Percentiles rank a stretch among this genome's conserved stretches.
phyloP scores from a whole-genome alignment of 495 filamentous ascomycete species.

The Rostrohypoxylon terebratum region DNA sequence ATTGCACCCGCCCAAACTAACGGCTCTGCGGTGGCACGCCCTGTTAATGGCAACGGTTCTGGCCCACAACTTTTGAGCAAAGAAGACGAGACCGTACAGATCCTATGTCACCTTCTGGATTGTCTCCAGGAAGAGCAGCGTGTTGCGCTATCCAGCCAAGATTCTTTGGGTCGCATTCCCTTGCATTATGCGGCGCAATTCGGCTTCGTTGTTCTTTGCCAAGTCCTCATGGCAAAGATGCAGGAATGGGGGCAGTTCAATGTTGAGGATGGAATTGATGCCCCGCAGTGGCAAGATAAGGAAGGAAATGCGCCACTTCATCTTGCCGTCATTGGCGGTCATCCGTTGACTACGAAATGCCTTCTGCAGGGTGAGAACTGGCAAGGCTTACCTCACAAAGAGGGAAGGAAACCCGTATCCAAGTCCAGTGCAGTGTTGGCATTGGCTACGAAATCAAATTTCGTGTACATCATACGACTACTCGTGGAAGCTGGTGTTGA shows the following conservation, averaged over 20 bases:
- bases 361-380: conserved; percentile 84
- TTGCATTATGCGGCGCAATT: conserved; percentile 97
- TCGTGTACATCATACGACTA: conserved; percentile 81
- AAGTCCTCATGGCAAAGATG: conserved; percentile 88
- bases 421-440: conserved; percentile 92
- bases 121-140: conserved; percentile 76
- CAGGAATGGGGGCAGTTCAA: conserved; percentile 90
- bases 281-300: conserved; percentile 85
- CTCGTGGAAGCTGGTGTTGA: conserved; percentile 92
- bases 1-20: conserved; percentile 77
- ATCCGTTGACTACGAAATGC: conserved; percentile 83
- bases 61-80: conserved; percentile 70
- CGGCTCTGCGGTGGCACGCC: conserved; percentile 64
- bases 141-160: conserved; percentile 72
- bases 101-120: conserved; percentile 80
- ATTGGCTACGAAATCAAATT: conserved; percentile 87
- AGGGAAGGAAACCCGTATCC: conserved; percentile 74
- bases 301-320: conserved; percentile 94
- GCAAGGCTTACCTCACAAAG: conserved; percentile 68
- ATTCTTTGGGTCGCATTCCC: conserved; percentile 85
- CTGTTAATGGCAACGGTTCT: conserved; percentile 54
- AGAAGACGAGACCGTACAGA: conserved; percentile 77
- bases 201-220: conserved; percentile 87
- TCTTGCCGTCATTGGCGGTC: conserved; percentile 90
- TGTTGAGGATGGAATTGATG: conserved; percentile 85